These are phyloP conservation scores for Chenopodium suecicum DNA, from an alignment of 148 eudicot genomes.

Conservation along the genomic window DNA sequence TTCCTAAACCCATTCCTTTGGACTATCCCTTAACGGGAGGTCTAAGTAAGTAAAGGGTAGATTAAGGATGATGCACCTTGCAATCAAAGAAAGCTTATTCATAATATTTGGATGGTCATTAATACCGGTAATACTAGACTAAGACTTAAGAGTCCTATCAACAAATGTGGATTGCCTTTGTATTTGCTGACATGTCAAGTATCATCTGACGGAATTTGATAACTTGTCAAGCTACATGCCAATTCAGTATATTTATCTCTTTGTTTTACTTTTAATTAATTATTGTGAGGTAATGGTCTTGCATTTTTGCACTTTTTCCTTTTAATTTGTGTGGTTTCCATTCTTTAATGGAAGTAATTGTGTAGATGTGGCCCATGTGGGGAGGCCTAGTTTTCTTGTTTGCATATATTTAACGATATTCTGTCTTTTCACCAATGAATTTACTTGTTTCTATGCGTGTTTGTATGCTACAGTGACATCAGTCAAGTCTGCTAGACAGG, in stretches of 20 bases:
- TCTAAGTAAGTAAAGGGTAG: neutral
- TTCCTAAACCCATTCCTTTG: neutral
- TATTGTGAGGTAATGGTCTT: neutral
- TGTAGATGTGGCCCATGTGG: neutral
- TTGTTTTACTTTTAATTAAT: neutral
- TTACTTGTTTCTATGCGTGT: constrained; percentile 14
- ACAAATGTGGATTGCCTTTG: neutral
- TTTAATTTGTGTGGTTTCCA: neutral
- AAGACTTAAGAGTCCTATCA: neutral
- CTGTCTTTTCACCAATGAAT: neutral
- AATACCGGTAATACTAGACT: neutral
- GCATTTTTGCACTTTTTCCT: neutral
- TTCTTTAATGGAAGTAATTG: no score
- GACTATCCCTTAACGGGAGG: neutral
- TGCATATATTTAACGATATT: neutral
- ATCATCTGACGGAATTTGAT: neutral
- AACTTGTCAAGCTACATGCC: neutral
- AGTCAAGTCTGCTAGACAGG: constrained; percentile 93
- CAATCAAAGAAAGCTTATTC: neutral
- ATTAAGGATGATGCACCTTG: neutral
- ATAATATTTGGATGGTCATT: neutral
- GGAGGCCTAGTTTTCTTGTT: neutral
- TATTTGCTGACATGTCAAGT: no score
- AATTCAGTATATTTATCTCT: neutral
- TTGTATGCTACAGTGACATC: constrained; percentile 61